These are phyloP conservation scores for Annulohypoxylon maeteangense DNA, from an alignment of 495 filamentous ascomycete genomes.

Conservation along the genomic window DNA sequence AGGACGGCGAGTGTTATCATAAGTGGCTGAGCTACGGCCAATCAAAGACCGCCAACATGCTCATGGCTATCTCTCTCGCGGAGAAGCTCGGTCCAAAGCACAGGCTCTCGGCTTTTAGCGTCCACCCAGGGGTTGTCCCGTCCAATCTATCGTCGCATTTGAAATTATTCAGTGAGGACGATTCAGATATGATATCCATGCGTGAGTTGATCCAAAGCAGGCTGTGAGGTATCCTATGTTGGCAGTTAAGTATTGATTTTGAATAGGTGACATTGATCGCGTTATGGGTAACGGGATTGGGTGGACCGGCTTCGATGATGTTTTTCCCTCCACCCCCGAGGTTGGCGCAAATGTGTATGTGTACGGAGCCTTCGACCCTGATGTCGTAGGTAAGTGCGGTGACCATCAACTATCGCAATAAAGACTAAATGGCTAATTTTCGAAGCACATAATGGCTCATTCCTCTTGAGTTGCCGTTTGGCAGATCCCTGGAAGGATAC, in stretches of 20 bases:
- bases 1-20: conserved; percentile 36
- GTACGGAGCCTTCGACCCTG: conserved; percentile 58
- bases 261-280: conserved; percentile 21
- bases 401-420: not conserved
- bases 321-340: conserved; percentile 31
- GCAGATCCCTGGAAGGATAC: conserved; percentile 49
- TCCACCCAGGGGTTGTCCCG: conserved; percentile 52
- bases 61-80: conserved; percentile 55
- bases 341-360: conserved; percentile 59
- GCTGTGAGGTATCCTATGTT: no score
- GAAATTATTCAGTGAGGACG: conserved; percentile 12
- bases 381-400: conserved; percentile 44
- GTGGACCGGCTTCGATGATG: conserved; percentile 4
- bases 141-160: conserved; percentile 36
- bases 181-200: conserved; percentile 21
- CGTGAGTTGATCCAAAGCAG: not conserved
- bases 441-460: conserved; percentile 52
- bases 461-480: conserved; percentile 52
- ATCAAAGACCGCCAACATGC: conserved; percentile 61
- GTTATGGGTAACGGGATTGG: conserved; percentile 14
- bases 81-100: conserved; percentile 44
- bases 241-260: not conserved
- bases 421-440: not conserved
- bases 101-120: conserved; percentile 43
- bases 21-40: conserved; percentile 52